Evolutionary conservation across 2,329 filamentous ascomycete species (phyloP), one percentile per base, ranked within the genome.

Genomic region (Chaetomium strumarium): DNA sequence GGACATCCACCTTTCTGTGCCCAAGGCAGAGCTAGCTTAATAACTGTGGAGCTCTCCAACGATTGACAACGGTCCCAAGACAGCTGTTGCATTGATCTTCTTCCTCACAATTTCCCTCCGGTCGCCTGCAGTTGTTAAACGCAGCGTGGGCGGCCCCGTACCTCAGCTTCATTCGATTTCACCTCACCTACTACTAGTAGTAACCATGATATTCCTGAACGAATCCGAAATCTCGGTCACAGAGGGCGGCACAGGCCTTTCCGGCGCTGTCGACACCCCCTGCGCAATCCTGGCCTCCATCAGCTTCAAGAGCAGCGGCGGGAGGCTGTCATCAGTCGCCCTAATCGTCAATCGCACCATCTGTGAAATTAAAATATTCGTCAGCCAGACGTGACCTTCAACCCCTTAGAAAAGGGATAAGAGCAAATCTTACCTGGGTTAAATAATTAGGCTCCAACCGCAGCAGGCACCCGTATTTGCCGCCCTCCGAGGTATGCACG

Each of bases 291-390:
- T 81, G 58, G 92, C 88, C 66, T 95, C 87, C 90, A 99, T 95
- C 53, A 88, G 73, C 68, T 89, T 91, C 64, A 93, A 74, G 52
- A 99, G 68, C 17, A 92, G 78, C 1, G 81, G 78, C 8, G 93
- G 90, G 0, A 99, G 89, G 31, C 77, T 81, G 65, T 97, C 93
- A 64, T 97, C 92, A 1, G 93, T 99, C 6, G 92, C 93, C 57
- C 93, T 82, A 62, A 99, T 86, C 0, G 93, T 99, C 55, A 97
- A 77, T 49, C 93, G 91, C 64, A 95, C 88, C 90, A 96, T 96
- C 93, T 96, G 61, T 8, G 56, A 49, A n/a, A 36, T 33, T 2
- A 41, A n/a, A 12, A 1, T 9, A 16, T 12, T n/a, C 17, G 45
- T 64, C 58, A 70, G 61, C 50, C 53, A 42, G 42, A 17, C 14